These are phyloP conservation scores for Chrysoporthe austroafricana DNA, from an alignment of 2,329 filamentous ascomycete species.

Conservation along the genomic window DNA sequence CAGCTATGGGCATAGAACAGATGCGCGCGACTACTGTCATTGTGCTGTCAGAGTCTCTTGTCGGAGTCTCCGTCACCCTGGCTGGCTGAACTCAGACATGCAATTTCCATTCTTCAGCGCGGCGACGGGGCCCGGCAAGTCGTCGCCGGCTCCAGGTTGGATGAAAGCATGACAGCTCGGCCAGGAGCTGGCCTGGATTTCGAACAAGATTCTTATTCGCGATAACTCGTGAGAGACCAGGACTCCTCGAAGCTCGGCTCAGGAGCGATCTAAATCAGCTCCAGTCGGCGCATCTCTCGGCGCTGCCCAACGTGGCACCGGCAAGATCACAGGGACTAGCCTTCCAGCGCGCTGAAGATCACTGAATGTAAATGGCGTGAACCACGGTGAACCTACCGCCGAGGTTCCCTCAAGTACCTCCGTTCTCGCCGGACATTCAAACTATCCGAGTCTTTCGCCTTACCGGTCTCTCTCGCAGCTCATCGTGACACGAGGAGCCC, in stretches of 20 bases:
- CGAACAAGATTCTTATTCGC: background rate
- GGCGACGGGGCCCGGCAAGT: too few species aligned
- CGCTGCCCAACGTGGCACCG: slow-evolving; percentile 7
- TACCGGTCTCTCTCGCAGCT: background rate
- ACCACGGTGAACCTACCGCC: background rate
- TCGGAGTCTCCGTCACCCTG: background rate
- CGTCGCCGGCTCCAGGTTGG: background rate
- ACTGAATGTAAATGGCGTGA: background rate
- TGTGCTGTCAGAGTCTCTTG: background rate
- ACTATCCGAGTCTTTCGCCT: background rate
- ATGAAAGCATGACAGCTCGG: background rate
- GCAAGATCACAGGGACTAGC: background rate
- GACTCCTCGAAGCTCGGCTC: background rate
- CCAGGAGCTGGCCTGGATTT: background rate
- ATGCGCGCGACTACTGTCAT: background rate
- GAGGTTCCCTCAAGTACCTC: background rate
- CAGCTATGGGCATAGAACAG: background rate
- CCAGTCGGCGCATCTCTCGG: slow-evolving; percentile 11
- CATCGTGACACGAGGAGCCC: background rate
- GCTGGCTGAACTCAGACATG: background rate
- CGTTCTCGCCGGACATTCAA: background rate
- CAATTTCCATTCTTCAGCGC: too few species aligned
- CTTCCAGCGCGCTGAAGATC: background rate
- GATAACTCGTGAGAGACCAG: background rate
- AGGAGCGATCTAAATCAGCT: background rate